Evolutionary conservation across 129 eudicot genomes (phyloP).

Genomic region (Flaveria ramosissima): DNA sequence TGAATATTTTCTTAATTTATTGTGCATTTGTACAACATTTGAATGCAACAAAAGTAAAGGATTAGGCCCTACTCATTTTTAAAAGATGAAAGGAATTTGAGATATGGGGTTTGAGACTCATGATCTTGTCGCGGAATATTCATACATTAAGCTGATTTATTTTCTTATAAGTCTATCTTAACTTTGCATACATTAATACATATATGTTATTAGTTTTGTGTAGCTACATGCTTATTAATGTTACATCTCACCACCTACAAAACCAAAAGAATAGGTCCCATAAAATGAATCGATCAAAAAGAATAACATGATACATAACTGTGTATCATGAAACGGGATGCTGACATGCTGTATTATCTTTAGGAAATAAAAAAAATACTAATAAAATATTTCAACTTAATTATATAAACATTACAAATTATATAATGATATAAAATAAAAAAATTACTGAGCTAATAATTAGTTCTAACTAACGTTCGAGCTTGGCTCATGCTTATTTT

Average conservation of each 20-base stretch:
- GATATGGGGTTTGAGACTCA: conserved; percentile 6
- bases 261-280: too few relatives aligned
- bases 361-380: too few relatives aligned
- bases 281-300: too few relatives aligned
- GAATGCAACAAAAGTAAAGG: conserved; percentile 34
- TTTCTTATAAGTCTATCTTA: not conserved
- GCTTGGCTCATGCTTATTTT: too few relatives aligned
- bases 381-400: too few relatives aligned
- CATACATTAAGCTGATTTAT: conserved; percentile 20
- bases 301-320: too few relatives aligned
- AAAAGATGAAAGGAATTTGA: conserved; percentile 16
- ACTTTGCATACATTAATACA: not conserved
- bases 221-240: not conserved
- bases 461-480: too few relatives aligned
- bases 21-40: conserved; percentile 3
- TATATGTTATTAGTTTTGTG: not conserved
- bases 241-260: not conserved
- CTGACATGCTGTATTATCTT: too few relatives aligned
- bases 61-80: conserved; percentile 27
- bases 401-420: too few relatives aligned
- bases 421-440: too few relatives aligned
- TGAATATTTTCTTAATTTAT: conserved; percentile 10
- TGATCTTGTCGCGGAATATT: conserved; percentile 27
- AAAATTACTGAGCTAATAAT: too few relatives aligned
- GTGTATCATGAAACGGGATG: too few relatives aligned